Base-by-base conservation (phyloP, 208 protist species). In the Novymonas esmeraldas region DNA sequence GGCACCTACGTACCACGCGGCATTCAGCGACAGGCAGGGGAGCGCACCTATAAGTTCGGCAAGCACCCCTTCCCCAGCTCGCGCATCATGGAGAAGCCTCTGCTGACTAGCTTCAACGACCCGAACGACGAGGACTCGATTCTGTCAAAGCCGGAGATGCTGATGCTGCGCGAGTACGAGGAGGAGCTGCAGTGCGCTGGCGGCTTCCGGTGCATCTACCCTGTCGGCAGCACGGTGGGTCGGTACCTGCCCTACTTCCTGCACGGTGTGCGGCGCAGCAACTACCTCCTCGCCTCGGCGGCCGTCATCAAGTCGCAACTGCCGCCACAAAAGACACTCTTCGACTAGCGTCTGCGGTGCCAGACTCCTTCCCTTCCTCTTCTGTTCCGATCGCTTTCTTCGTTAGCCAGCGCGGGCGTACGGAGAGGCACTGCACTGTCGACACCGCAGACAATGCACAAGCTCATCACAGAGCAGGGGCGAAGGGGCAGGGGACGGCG, bases 201-300 rank as follows among this genome's bases (percentile, higher is more conserved):
- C 24, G 85, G 87, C 16, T 97, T 96, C 64, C 70, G 81, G 9
- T 68, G 84, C 34, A 79, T 97, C 57, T 97, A 92, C 65, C 93
- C 93, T 1, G 66, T 50, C 10, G 70, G 81, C 2, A 42, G 71
- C 16, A 95, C 85, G 18, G 77, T 89, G 20, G 60, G 81, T 9
- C 58, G 70, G 31, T 97, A 95, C 61, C 72, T 93, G 41, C 86
- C 86, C 3, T 80, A 84, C 45, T 97, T 95, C 51, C 76, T 81
- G 22, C 79, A 92, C 50, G 92, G 88, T 20, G 84, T 94, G 14
- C 76, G 89, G 6, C 78, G 89, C 69, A 95, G 91, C 66, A 95
- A 94, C 71, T 94, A 85, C 67, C 52, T 97, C 44, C 76, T 95
- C 6, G 82, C 84, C 14, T 92, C 87, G 2, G 78, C 80, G 39